phyloP scores from a whole-genome alignment of 2,329 filamentous ascomycete genomes.

The Colletotrichum sp. region DNA sequence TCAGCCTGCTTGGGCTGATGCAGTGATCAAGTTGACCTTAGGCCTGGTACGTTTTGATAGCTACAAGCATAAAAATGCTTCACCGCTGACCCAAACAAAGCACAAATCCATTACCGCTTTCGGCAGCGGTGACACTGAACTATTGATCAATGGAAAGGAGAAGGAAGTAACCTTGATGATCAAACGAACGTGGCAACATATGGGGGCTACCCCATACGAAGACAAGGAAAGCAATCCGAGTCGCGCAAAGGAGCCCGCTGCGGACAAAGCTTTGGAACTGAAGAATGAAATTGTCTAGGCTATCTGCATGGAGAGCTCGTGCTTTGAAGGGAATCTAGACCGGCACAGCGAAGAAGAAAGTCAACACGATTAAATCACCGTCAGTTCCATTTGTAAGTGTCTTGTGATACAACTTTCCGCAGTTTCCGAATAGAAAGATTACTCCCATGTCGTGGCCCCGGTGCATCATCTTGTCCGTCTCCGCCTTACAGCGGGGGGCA shows the following conservation, averaged over 20 bases:
- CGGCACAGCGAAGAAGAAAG: neutral
- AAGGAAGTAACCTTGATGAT: constrained; percentile 50
- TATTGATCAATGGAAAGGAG: constrained; percentile 46
- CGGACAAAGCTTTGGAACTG: neutral
- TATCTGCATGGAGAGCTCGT: neutral
- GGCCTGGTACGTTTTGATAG: constrained; percentile 47
- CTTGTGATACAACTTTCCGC: neutral
- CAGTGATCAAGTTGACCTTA: constrained; percentile 58
- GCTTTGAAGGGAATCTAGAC: neutral
- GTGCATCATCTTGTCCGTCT: neutral
- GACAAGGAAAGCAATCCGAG: constrained; percentile 29
- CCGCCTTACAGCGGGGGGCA: neutral
- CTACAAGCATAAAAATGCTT: neutral
- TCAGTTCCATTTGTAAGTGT: neutral
- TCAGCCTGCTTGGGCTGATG: constrained; percentile 49
- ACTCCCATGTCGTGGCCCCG: neutral
- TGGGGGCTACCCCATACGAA: constrained; percentile 51
- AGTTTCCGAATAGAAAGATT: neutral
- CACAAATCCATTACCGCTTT: constrained; percentile 49
- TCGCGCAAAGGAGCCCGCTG: neutral
- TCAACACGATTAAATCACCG: neutral
- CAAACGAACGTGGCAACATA: constrained; percentile 42
- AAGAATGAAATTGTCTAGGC: neutral
- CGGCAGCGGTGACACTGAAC: constrained; percentile 46
- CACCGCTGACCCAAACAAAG: constrained; percentile 31